Conservation (phyloP, 129 eudicot species). For the Gnaphalium uliginosum region DNA sequence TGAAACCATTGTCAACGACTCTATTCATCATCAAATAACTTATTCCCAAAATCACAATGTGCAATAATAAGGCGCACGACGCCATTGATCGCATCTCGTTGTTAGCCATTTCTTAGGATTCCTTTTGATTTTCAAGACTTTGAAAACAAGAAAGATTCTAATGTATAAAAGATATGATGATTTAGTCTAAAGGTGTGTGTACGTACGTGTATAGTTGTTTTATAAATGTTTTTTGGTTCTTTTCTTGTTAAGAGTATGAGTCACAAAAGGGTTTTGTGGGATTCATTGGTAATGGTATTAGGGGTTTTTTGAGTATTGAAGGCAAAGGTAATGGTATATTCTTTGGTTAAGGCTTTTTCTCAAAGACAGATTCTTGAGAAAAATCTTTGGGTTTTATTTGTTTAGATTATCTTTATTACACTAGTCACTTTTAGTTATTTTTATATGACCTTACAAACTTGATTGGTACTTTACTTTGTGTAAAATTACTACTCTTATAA, state of each 20-base stretch:
- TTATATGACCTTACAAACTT: too few species aligned
- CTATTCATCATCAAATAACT: slow-evolving; percentile 10
- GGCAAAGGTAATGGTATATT: slow-evolving; percentile 19
- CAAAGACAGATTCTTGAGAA: background rate
- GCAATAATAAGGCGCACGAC: background rate
- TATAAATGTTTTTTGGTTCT: slow-evolving; percentile 14
- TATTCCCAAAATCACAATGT: background rate
- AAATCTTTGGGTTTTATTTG: slow-evolving; percentile 4
- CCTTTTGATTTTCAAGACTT: background rate
- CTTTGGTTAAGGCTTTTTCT: slow-evolving; percentile 36
- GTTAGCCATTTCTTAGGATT: slow-evolving; percentile 13
- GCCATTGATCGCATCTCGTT: background rate
- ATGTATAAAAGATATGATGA: background rate
- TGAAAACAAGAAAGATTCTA: background rate
- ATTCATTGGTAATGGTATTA: slow-evolving; percentile 6
- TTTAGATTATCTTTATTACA: background rate
- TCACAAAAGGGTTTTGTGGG: slow-evolving; percentile 23
- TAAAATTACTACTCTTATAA: background rate
- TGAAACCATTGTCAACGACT: slow-evolving; percentile 1
- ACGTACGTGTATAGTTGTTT: background rate
- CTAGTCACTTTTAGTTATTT: background rate
- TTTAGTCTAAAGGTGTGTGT: too few species aligned
- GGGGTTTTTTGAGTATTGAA: slow-evolving; percentile 4
- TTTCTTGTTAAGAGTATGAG: slow-evolving; percentile 28
- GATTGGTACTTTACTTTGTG: too few species aligned